phyloP scores from a whole-genome alignment of 495 filamentous ascomycete genomes.

The Copromyces sp. region DNA sequence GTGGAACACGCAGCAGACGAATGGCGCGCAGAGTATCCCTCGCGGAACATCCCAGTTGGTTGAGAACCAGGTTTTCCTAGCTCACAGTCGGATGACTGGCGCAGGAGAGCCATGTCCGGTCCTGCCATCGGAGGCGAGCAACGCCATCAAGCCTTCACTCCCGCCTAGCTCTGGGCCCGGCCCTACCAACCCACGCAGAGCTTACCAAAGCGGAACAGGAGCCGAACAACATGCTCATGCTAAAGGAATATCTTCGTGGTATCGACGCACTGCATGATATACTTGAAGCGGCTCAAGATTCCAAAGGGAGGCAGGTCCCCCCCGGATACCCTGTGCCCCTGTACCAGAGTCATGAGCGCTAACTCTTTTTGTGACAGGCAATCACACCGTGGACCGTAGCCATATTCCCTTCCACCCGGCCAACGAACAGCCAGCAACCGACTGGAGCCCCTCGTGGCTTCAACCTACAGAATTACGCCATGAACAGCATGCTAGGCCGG shows the following conservation, averaged over 20 bases:
- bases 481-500: conserved; percentile 42
- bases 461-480: conserved; percentile 57
- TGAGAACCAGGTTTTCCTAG: conserved; percentile 38
- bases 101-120: neutral
- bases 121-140: neutral
- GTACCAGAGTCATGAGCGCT: neutral
- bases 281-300: conserved; percentile 42
- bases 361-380: neutral
- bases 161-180: conserved; percentile 7
- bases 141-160: neutral
- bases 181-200: conserved; percentile 39
- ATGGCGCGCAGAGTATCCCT: conserved; percentile 33
- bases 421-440: conserved; percentile 51
- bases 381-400: neutral
- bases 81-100: neutral
- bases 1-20: conserved; percentile 55
- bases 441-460: conserved; percentile 85
- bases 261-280: conserved; percentile 59
- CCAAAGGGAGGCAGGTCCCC: neutral
- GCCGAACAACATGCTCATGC: conserved; percentile 20
- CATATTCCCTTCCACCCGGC: neutral
- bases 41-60: conserved; percentile 40
- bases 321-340: neutral
- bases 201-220: conserved; percentile 14
- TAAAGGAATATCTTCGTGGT: conserved; percentile 55